A percentile compares a stretch with the other conserved stretches of the same genome.
These are phyloP conservation scores for Tetrahymena elliotti DNA, from an alignment of 73 alveolate genomes.

Conservation along the genomic window DNA sequence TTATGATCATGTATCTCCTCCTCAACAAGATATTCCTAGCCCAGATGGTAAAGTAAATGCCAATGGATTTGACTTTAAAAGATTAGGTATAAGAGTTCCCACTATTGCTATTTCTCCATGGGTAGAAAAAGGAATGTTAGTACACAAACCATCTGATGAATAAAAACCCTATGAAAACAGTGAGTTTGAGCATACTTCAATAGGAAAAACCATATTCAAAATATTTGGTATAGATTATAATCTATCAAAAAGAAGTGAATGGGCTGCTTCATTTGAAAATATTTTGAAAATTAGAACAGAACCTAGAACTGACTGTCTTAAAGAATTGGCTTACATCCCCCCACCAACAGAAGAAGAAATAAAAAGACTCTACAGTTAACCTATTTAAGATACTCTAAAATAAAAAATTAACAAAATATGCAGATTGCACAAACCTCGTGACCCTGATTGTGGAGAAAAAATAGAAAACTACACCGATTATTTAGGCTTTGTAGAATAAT, in stretches of 20 bases:
- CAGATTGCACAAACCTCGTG: neutral
- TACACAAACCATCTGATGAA: neutral
- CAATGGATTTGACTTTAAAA: neutral
- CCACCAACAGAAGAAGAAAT: neutral
- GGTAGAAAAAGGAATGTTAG: neutral
- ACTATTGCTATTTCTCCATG: neutral
- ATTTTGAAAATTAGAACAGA: neutral
- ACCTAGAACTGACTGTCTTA: neutral
- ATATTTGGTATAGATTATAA: neutral
- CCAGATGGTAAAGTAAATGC: neutral
- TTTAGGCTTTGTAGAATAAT: neutral
- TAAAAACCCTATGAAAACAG: neutral
- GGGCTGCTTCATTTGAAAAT: slow-evolving; percentile 5
- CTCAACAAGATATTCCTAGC: neutral
- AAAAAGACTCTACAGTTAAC: neutral
- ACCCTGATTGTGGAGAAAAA: neutral
- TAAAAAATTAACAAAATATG: neutral
- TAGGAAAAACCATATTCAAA: neutral
- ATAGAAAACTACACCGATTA: neutral
- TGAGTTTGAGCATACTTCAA: neutral
- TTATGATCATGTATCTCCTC: neutral
- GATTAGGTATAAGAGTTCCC: neutral
- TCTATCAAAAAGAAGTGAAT: neutral
- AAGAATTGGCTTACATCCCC: neutral
- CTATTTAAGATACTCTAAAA: neutral